Conservation (phyloP, 306 rosid species). For the Ormosia emarginata region DNA sequence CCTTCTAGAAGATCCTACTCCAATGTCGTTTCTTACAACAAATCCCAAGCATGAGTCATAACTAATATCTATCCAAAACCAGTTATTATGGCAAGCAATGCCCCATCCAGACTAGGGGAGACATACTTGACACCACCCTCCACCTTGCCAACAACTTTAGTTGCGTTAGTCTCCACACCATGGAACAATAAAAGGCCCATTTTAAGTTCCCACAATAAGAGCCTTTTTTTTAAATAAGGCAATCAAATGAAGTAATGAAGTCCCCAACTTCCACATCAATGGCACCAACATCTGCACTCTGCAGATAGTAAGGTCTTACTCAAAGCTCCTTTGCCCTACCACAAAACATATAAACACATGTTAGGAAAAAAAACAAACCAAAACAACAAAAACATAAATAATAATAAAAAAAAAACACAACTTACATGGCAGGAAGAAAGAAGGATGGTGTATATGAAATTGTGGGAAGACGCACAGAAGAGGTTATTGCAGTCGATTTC, state of each 20-base stretch:
- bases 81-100: constrained; percentile 52
- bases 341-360: constrained; percentile 3
- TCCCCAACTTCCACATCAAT: constrained; percentile 69
- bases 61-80: constrained; percentile 67
- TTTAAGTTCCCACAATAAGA: constrained; percentile 65
- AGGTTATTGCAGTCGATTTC: constrained; percentile 85
- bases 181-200: constrained; percentile 62
- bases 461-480: constrained; percentile 74
- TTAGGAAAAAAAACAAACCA: neutral
- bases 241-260: constrained; percentile 66
- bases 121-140: constrained; percentile 77
- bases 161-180: constrained; percentile 44
- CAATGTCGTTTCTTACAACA: constrained; percentile 66
- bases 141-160: constrained; percentile 73
- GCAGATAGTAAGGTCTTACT: constrained; percentile 29
- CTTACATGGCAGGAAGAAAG: constrained; percentile 75
- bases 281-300: constrained; percentile 32
- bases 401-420: neutral
- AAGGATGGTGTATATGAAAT: constrained; percentile 56
- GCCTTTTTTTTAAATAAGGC: constrained; percentile 92
- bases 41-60: constrained; percentile 92
- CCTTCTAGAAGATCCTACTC: constrained; percentile 40
- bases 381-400: too few relatives aligned
- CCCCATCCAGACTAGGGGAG: constrained; percentile 96
- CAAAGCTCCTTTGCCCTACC: constrained; percentile 58